A percentile compares a stretch with the other conserved stretches of the same genome.
Conservation (phyloP, 176 grass and related monocot genomes). For the Poa pratensis region DNA sequence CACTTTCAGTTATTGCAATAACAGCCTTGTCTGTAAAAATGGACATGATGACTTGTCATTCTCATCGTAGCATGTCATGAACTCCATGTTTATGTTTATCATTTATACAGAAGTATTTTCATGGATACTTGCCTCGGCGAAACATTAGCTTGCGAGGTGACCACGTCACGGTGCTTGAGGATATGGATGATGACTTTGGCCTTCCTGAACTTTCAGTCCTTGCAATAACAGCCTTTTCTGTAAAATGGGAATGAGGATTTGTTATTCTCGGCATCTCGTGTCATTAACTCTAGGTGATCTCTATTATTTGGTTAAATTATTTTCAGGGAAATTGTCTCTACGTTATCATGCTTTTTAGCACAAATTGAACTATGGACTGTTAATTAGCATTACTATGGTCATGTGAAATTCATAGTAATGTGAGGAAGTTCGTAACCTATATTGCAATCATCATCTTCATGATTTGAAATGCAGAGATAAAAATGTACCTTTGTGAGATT, state of each 20-base stretch:
- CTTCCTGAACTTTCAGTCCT: conserved; percentile 39
- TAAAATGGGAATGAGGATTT: not conserved
- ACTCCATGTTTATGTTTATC: not conserved
- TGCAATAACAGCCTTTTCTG: conserved; percentile 29
- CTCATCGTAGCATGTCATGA: not conserved
- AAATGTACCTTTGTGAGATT: conserved; percentile 43
- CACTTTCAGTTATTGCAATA: conserved; percentile 34
- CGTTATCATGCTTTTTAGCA: not conserved
- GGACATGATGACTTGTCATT: not conserved
- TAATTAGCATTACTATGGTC: not conserved
- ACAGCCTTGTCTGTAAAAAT: conserved; percentile 18
- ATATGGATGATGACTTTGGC: conserved; percentile 8
- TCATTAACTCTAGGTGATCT: not conserved
- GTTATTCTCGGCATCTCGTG: not conserved
- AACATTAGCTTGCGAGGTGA: conserved; percentile 54
- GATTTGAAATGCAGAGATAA: not conserved
- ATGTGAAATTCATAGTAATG: not conserved
- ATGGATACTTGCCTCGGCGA: conserved; percentile 41
- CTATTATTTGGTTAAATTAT: not conserved
- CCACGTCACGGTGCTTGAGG: not conserved
- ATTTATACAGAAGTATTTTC: not conserved
- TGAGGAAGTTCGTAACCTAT: not conserved
- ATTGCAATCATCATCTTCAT: not conserved
- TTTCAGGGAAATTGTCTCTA: not conserved
- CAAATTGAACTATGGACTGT: not conserved